Evolutionary conservation across 2,329 filamentous ascomycete genomes (phyloP), one percentile per base, ranked within the genome.

Genomic region (Arthrobotrys sinensis): DNA sequence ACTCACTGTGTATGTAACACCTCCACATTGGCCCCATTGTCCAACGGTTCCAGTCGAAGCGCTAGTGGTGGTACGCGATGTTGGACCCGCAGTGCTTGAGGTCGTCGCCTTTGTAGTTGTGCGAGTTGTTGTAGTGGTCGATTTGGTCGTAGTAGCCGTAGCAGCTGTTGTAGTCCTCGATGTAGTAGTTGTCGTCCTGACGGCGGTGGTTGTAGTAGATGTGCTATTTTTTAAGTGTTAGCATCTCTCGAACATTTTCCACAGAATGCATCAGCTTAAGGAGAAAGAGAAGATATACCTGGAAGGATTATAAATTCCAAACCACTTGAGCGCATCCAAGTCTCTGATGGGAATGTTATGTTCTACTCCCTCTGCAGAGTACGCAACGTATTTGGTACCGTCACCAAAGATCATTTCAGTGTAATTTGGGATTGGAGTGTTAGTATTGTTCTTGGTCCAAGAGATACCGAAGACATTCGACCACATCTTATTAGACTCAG

Each of bases 351-450:
- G 62, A 14, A 75, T 53, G 19, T 75, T 75, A 43, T 75, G 70
- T 10, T 66, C 62, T 1, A 75, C 70, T 2, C 82, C 82, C 43
- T 81, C 76, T 6, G 81, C 83, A 24, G 80, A 81, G 55, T 83
- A 82, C 0, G 83, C 83, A 19, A 83, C 80, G 12, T 84, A 80
- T 67, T 81, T 78, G 0, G 81, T 83, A n/a, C 83, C 83, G 65
- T 84, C 83, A 4, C 83, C 83, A 62, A 83, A 84, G 4, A 84
- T 78, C 16, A 81, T 81, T 75, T 84, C 80, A 6, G 83, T 84
- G 48, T 84, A 85, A 3, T 80, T 80, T 1, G 36, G n/a, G 6
- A 81, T 75, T 4, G 83, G 82, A 32, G 80, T 80, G 68, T 83
- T 79, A 6, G 82, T 80, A 53, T 80, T 79, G 12, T 83, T 82